phyloP scores from a whole-genome alignment of 1,139 yeast genomes.

The Candida sp. region DNA sequence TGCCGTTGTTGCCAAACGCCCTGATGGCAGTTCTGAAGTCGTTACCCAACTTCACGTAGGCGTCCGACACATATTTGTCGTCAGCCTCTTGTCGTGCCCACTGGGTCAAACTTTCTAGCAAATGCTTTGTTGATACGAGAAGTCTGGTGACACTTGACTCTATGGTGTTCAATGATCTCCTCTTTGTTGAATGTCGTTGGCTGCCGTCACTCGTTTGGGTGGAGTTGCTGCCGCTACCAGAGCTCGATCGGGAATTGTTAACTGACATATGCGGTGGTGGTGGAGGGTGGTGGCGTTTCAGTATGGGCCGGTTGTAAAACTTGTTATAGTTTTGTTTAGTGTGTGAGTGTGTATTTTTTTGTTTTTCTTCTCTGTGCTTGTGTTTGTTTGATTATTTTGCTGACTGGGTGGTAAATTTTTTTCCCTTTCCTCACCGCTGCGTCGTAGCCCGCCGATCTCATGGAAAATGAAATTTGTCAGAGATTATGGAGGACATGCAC shows the following conservation, averaged over 20 bases:
- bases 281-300: not conserved
- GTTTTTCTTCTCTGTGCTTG: not conserved
- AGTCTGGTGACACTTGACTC: slow-evolving; percentile 85
- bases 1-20: slow-evolving; percentile 41
- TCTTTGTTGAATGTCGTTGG: slow-evolving; percentile 17
- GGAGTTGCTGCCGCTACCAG: not conserved
- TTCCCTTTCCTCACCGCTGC: too few species aligned
- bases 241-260: slow-evolving; percentile 1
- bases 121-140: slow-evolving; percentile 86
- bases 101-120: slow-evolving; percentile 81
- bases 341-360: not conserved
- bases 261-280: not conserved
- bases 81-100: slow-evolving; percentile 88
- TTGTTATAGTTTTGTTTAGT: not conserved
- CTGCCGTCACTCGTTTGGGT: not conserved
- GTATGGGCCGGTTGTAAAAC: not conserved
- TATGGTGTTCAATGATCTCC: slow-evolving; percentile 60
- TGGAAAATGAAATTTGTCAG: too few species aligned
- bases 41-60: slow-evolving; percentile 91
- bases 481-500: too few species aligned
- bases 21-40: slow-evolving; percentile 89
- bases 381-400: not conserved
- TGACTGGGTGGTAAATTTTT: too few species aligned
- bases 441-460: too few species aligned
- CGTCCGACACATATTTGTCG: slow-evolving; percentile 87